These are phyloP conservation scores for Suillus fuscotomentosus DNA, from an alignment of 768 basidiomycete species.

Conservation along the genomic window DNA sequence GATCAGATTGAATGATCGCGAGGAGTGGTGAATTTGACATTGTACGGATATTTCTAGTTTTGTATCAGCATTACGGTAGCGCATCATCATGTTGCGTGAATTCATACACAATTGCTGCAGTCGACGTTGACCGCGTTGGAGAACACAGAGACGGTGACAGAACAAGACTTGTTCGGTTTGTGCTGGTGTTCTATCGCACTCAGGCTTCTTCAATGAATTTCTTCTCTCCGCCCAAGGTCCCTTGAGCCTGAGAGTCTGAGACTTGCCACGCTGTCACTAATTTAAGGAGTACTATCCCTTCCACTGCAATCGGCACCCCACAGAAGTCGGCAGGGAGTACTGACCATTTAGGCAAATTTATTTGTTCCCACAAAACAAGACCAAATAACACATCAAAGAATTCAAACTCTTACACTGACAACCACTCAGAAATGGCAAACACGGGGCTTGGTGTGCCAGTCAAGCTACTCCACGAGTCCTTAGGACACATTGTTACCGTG, in stretches of 20 bases:
- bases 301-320: no score
- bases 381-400: constrained; percentile 13
- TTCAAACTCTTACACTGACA: constrained; percentile 17
- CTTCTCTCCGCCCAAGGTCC: neutral
- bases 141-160: neutral
- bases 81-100: no score
- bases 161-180: neutral
- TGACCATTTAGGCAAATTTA: neutral
- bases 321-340: no score
- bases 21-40: constrained; percentile 19
- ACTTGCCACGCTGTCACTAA: neutral
- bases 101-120: neutral
- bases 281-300: no score
- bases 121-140: neutral
- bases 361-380: neutral
- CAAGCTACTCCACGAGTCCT: constrained; percentile 93
- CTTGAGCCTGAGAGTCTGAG: no score
- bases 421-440: constrained; percentile 37
- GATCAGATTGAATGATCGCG: neutral
- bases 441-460: constrained; percentile 87
- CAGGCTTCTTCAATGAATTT: no score
- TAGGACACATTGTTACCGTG: constrained; percentile 96
- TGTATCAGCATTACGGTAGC: neutral
- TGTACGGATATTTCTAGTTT: neutral
- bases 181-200: no score